Percentiles rank a stretch among this genome's conserved stretches.
These are phyloP conservation scores for Podaxis sp. DNA, from an alignment of 768 basidiomycete genomes.

Conservation along the genomic window DNA sequence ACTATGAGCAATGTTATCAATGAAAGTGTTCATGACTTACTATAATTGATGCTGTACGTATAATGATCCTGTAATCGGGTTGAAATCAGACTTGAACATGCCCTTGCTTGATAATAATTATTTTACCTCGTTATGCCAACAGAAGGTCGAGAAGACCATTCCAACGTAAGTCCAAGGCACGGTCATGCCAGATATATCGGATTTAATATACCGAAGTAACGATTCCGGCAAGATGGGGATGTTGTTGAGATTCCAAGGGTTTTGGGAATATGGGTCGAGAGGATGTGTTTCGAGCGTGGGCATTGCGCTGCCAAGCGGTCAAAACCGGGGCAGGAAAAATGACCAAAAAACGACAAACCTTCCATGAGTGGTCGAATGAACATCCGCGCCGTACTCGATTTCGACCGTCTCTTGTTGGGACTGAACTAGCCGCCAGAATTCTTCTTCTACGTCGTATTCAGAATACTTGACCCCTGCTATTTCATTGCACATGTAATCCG, in stretches of 20 bases:
- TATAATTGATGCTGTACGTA: slow-evolving; percentile 93
- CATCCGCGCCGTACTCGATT: slow-evolving; percentile 98
- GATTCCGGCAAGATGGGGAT: slow-evolving; percentile 93
- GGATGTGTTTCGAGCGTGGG: slow-evolving; percentile 95
- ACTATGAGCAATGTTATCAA: slow-evolving; percentile 20
- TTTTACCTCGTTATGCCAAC: slow-evolving; percentile 97
- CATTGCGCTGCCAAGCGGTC: slow-evolving; percentile 65
- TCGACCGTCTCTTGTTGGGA: slow-evolving; percentile 89
- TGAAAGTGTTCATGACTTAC: slow-evolving; percentile 44
- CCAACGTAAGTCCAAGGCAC: slow-evolving; percentile 99
- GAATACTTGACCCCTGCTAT: slow-evolving; percentile 67
- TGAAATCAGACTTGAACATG: background rate
- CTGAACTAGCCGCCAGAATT: slow-evolving; percentile 97
- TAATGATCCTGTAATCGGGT: slow-evolving; percentile 77
- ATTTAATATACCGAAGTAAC: slow-evolving; percentile 94
- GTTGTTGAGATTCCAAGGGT: slow-evolving; percentile 98
- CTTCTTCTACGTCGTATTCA: slow-evolving; percentile 89
- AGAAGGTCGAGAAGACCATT: slow-evolving; percentile 98
- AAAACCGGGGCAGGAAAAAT: slow-evolving; percentile 7
- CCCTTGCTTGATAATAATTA: slow-evolving; percentile 16
- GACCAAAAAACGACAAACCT: slow-evolving; percentile 54
- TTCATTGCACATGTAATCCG: slow-evolving; percentile 46
- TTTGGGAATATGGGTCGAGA: slow-evolving; percentile 78
- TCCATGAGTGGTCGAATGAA: slow-evolving; percentile 96
- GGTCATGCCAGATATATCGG: slow-evolving; percentile 99